Percentiles rank a stretch among this genome's conserved stretches.
Evolutionary conservation across 495 filamentous ascomycete genomes (phyloP).

Genomic region (Hypoxylon fragiforme): DNA sequence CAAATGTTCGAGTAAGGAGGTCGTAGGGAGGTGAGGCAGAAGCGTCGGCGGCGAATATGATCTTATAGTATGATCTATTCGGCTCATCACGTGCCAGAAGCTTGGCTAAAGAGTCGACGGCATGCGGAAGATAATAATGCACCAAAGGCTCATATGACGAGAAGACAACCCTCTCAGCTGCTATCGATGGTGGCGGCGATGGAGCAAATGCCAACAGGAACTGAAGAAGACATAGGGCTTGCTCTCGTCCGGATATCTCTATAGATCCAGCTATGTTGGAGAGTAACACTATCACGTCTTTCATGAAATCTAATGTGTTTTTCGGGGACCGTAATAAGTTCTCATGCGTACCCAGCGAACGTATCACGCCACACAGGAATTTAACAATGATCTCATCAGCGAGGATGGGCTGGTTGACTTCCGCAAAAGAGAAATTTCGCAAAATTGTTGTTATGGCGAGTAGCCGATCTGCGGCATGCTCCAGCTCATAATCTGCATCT

Average conservation of each 20-base stretch:
- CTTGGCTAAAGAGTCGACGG: slow-evolving; percentile 88
- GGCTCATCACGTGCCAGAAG: slow-evolving; percentile 91
- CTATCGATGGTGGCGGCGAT: slow-evolving; percentile 57
- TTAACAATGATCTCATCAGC: slow-evolving; percentile 75
- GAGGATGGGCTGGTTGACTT: slow-evolving; percentile 71
- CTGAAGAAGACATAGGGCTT: slow-evolving; percentile 82
- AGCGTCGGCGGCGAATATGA: slow-evolving; percentile 76
- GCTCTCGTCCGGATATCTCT: slow-evolving; percentile 82
- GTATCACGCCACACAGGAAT: slow-evolving; percentile 78
- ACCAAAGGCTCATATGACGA: slow-evolving; percentile 74
- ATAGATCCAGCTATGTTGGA: slow-evolving; percentile 84
- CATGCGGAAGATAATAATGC: slow-evolving; percentile 86
- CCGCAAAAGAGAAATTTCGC: slow-evolving; percentile 86
- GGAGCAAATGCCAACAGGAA: slow-evolving; percentile 92
- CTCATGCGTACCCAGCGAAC: slow-evolving; percentile 86
- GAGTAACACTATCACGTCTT: slow-evolving; percentile 85
- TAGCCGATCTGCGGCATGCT: slow-evolving; percentile 82
- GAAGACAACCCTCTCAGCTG: slow-evolving; percentile 69
- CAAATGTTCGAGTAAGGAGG: slow-evolving; percentile 86
- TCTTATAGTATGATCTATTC: slow-evolving; percentile 78
- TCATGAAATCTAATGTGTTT: slow-evolving; percentile 94
- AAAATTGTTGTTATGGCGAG: slow-evolving; percentile 91
- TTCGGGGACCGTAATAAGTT: slow-evolving; percentile 76
- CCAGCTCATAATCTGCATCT: slow-evolving; percentile 76
- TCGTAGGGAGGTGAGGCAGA: slow-evolving; percentile 66